phyloP scores from a whole-genome alignment of 495 filamentous ascomycete genomes.

The Neurospora sp. region DNA sequence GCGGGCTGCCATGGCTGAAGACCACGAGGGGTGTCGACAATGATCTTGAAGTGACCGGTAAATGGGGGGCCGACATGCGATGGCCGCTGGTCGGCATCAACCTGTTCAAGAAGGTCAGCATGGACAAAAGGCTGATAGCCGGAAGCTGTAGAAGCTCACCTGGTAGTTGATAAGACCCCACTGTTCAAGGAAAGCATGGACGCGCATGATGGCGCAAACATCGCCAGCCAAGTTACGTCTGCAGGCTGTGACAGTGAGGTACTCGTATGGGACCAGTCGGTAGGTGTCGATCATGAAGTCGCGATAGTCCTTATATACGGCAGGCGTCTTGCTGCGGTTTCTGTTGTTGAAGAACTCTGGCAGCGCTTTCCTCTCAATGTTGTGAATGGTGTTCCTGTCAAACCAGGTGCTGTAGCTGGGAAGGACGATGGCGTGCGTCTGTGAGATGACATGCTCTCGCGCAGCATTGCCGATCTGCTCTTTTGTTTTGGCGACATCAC shows the following conservation, averaged over 20 bases:
- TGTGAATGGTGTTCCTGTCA: conserved; percentile 86
- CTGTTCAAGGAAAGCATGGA: conserved; percentile 97
- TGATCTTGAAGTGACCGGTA: conserved; percentile 89
- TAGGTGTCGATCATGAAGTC: conserved; percentile 99
- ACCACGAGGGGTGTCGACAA: conserved; percentile 88
- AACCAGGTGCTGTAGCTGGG: conserved; percentile 98
- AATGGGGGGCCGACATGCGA: conserved; percentile 95
- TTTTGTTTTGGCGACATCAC: conserved; percentile 49
- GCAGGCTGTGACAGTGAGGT: conserved; percentile 96
- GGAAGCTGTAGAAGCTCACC: conserved; percentile 37
- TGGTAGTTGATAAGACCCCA: conserved; percentile 99
- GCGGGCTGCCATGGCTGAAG: conserved; percentile 91
- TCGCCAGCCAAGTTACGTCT: conserved; percentile 91
- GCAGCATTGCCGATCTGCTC: conserved; percentile 75
- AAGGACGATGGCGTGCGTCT: conserved; percentile 88
- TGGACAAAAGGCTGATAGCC: background rate
- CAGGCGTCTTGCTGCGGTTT: conserved; percentile 93
- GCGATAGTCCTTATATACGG: conserved; percentile 97
- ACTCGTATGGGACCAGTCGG: conserved; percentile 87
- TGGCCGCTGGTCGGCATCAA: conserved; percentile 88
- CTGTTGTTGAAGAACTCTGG: conserved; percentile 97
- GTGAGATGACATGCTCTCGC: conserved; percentile 78
- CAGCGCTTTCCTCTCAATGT: conserved; percentile 80
- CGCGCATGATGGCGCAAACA: conserved; percentile 97
- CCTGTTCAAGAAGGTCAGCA: conserved; percentile 43